Conservation (phyloP, 805 yeast genomes). For the Kodamaea neixiangensis region DNA sequence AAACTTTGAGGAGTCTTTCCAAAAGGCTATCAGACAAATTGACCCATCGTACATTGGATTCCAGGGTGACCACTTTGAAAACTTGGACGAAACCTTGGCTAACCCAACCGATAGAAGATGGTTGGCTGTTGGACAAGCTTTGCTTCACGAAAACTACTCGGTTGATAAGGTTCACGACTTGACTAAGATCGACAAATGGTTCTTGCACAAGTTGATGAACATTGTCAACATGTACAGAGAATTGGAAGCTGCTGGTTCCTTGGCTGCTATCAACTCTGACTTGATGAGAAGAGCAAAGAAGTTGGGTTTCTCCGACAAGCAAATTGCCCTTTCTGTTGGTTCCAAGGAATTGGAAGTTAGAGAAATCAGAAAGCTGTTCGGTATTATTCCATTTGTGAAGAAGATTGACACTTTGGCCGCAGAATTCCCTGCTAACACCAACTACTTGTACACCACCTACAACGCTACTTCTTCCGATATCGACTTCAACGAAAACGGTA, state of each 20-base stretch:
- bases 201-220: slow-evolving; percentile 88
- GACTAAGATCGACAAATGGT: slow-evolving; percentile 95
- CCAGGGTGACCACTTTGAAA: slow-evolving; percentile 81
- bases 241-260: slow-evolving; percentile 59
- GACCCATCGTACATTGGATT: slow-evolving; percentile 90
- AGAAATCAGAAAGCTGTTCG: slow-evolving; percentile 73
- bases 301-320: slow-evolving; percentile 93
- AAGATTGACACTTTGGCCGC: slow-evolving; percentile 97
- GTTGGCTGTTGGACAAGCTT: slow-evolving; percentile 97
- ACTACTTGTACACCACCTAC: slow-evolving; percentile 93
- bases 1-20: slow-evolving; percentile 95
- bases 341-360: slow-evolving; percentile 81
- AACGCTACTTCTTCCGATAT: slow-evolving; percentile 88
- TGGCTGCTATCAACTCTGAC: slow-evolving; percentile 65
- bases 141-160: slow-evolving; percentile 84
- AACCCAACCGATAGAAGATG: slow-evolving; percentile 96
- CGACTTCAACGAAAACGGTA: slow-evolving; percentile 83
- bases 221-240: slow-evolving; percentile 87
- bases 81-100: slow-evolving; percentile 73
- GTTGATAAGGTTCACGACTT: slow-evolving; percentile 92
- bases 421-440: slow-evolving; percentile 97
- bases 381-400: slow-evolving; percentile 90
- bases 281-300: slow-evolving; percentile 80
- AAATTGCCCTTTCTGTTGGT: slow-evolving; percentile 77
- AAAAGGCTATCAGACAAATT: slow-evolving; percentile 94